These are phyloP conservation scores for Sarocladium kiliense DNA, from an alignment of 2,329 filamentous ascomycete genomes.

Conservation along the genomic window DNA sequence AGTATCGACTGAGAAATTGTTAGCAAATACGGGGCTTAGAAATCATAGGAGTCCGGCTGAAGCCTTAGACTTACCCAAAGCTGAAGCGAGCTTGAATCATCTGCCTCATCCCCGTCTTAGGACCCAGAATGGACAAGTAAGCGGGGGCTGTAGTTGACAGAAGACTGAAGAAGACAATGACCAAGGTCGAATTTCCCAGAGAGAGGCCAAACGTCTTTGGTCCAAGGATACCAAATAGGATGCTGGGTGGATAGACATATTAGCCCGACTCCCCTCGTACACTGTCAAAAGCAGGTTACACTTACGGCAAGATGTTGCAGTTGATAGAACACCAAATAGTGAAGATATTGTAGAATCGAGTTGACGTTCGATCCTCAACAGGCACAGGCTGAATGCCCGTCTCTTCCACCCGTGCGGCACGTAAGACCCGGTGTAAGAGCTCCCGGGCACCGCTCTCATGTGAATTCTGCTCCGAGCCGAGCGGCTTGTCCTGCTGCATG, in stretches of 20 bases:
- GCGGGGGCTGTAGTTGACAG: slow-evolving; percentile 49
- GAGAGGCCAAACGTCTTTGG: slow-evolving; percentile 48
- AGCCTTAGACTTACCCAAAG: slow-evolving; percentile 41
- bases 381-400: slow-evolving; percentile 39
- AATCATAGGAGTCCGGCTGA: not conserved
- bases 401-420: slow-evolving; percentile 35
- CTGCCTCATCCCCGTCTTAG: slow-evolving; percentile 59
- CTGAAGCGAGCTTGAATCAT: slow-evolving; percentile 61
- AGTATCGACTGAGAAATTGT: slow-evolving; percentile 37
- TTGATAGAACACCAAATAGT: slow-evolving; percentile 46
- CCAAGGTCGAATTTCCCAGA: slow-evolving; percentile 49
- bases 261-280: too few relatives aligned
- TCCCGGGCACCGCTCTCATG: not conserved
- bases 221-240: slow-evolving; percentile 60
- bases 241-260: slow-evolving; percentile 27
- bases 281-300: too few relatives aligned
- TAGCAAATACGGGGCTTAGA: slow-evolving; percentile 10
- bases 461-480: not conserved
- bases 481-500: too few relatives aligned
- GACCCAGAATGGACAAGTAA: slow-evolving; percentile 52
- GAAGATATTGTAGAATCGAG: slow-evolving; percentile 38
- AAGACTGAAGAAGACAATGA: slow-evolving; percentile 60
- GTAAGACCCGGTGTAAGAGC: slow-evolving; percentile 19
- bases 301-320: slow-evolving; percentile 40
- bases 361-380: slow-evolving; percentile 33